Conservation (phyloP, 2,329 filamentous ascomycete genomes). For the Fusarium goolgardi region DNA sequence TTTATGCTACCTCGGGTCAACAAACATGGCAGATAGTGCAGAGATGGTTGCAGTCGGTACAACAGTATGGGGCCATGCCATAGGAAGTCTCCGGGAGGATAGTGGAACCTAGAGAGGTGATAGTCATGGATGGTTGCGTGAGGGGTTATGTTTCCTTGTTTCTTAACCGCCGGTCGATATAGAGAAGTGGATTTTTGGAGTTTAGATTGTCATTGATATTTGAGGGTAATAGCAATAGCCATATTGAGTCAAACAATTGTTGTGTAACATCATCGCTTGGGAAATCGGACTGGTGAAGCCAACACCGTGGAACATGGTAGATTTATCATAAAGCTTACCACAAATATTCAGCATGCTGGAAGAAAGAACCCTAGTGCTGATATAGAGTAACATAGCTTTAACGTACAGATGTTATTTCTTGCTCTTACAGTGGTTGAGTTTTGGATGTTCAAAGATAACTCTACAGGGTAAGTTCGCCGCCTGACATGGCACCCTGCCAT, state of each 20-base stretch:
- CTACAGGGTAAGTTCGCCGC: neutral
- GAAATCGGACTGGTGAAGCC: no score
- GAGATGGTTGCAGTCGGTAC: constrained; percentile 1
- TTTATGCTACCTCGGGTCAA: constrained; percentile 15
- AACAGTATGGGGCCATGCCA: neutral
- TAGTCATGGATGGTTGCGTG: constrained; percentile 6
- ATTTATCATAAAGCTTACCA: neutral
- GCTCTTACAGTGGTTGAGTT: rapidly evolving
- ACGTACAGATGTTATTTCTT: no score
- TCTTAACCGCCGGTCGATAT: neutral
- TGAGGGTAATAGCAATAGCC: no score
- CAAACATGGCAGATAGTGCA: constrained; percentile 12
- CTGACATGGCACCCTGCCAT: no score
- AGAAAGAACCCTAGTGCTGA: neutral
- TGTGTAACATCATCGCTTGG: no score
- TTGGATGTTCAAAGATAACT: rapidly evolving
- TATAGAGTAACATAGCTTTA: no score
- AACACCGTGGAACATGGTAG: no score
- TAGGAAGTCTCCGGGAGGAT: neutral
- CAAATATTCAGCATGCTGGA: neutral
- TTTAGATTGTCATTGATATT: neutral
- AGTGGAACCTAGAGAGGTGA: neutral
- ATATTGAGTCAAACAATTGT: no score
- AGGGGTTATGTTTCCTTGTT: constrained; percentile 11
- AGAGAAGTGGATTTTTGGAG: constrained; percentile 2